Percentiles rank a stretch among this genome's conserved stretches.
phyloP scores from a whole-genome alignment of 2,329 filamentous ascomycete species.

The Endoconidiophora polonica region DNA sequence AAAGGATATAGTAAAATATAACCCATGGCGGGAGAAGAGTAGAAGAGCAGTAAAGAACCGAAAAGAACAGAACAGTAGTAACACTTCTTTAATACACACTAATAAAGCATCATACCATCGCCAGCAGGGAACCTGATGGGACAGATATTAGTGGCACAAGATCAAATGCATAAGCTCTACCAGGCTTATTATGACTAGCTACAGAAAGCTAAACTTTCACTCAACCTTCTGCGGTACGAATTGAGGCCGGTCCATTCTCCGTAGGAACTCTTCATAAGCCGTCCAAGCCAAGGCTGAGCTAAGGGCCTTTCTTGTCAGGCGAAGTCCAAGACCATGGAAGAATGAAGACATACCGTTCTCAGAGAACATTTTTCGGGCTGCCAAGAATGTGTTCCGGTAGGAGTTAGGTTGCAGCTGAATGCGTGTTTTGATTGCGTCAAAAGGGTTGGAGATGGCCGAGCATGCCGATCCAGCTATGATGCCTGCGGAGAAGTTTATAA shows the following conservation, averaged over 20 bases:
- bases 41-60: no score
- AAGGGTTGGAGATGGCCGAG: slow-evolving; percentile 84
- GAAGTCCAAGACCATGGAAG: slow-evolving; percentile 69
- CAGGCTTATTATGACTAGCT: no score
- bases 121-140: no score
- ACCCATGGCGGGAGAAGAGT: no score
- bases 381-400: slow-evolving; percentile 71
- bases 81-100: no score
- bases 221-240: slow-evolving; percentile 9
- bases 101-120: no score
- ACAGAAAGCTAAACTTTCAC: neutral
- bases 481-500: slow-evolving; percentile 72
- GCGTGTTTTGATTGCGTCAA: slow-evolving; percentile 89
- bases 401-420: slow-evolving; percentile 74
- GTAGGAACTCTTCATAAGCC: slow-evolving; percentile 81
- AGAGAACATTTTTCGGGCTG: slow-evolving; percentile 57
- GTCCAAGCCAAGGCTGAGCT: slow-evolving; percentile 97
- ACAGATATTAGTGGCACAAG: no score
- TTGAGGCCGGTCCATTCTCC: slow-evolving; percentile 36
- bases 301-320: slow-evolving; percentile 80
- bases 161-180: no score
- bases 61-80: no score
- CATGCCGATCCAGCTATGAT: slow-evolving; percentile 66
- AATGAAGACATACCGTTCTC: slow-evolving; percentile 70
- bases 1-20: no score